These are phyloP conservation scores for Wickerhamomyces mucosus DNA, from an alignment of 805 yeast genomes.

Conservation along the genomic window DNA sequence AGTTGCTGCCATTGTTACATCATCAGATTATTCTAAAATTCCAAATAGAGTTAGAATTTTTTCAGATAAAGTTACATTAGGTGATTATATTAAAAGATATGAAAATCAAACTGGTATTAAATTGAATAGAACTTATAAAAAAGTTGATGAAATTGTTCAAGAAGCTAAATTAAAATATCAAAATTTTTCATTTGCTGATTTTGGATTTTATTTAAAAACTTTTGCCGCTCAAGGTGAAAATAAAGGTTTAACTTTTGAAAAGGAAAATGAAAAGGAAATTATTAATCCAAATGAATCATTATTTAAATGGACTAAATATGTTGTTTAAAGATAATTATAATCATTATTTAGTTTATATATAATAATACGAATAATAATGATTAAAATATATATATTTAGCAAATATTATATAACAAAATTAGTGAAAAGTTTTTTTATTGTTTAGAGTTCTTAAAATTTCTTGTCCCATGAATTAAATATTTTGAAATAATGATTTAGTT, in stretches of 20 bases:
- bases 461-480: no score
- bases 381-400: no score
- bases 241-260: conserved; percentile 25
- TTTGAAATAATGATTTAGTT: no score
- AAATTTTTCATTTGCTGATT: conserved; percentile 25
- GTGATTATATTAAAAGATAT: conserved; percentile 29
- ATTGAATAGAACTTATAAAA: conserved; percentile 23
- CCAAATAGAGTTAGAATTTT: conserved; percentile 36
- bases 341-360: no score
- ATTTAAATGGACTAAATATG: conserved; percentile 34
- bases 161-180: conserved; percentile 21
- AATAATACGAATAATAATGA: no score
- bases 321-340: no score
- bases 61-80: conserved; percentile 31
- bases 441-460: no score
- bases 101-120: conserved; percentile 29
- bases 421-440: no score
- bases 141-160: conserved; percentile 23
- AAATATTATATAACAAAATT: no score
- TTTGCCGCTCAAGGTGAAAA: conserved; percentile 31
- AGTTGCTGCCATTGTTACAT: conserved; percentile 32
- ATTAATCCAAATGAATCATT: conserved; percentile 35
- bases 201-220: conserved; percentile 28
- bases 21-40: conserved; percentile 23
- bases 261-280: conserved; percentile 28